Conservation (phyloP, 441 rosid genomes). For the Mallotus repandus region DNA sequence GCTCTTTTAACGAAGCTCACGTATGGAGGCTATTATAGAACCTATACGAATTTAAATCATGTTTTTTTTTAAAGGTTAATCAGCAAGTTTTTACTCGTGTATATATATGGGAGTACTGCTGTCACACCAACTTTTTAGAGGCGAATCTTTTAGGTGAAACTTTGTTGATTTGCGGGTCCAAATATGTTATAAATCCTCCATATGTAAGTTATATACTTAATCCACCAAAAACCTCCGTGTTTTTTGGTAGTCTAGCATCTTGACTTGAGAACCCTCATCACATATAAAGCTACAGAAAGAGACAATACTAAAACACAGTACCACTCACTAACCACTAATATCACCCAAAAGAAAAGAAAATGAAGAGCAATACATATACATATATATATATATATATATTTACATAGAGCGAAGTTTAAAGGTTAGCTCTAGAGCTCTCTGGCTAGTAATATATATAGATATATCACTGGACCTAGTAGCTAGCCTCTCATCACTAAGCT, state of each 20-base stretch:
- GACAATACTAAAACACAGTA: too few relatives aligned
- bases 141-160: slow-evolving; percentile 14
- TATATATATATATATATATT: neutral
- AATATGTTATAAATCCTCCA: neutral
- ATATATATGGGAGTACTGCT: neutral
- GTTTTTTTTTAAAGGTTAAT: too few relatives aligned
- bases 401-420: neutral
- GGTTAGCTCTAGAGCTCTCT: slow-evolving; percentile 2
- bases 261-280: too few relatives aligned
- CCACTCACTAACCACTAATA: neutral
- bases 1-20: too few relatives aligned
- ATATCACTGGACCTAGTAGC: neutral
- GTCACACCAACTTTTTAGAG: slow-evolving; percentile 9
- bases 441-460: too few relatives aligned
- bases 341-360: neutral
- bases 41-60: too few relatives aligned
- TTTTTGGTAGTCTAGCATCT: too few relatives aligned
- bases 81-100: neutral
- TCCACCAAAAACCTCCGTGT: too few relatives aligned
- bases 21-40: too few relatives aligned
- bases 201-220: too few relatives aligned
- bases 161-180: slow-evolving; percentile 10
- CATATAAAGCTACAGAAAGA: too few relatives aligned
- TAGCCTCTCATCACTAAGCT: neutral
- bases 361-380: neutral